Base-by-base conservation (phyloP, 2,329 filamentous ascomycete species). In the Clonostachys chloroleuca region DNA sequence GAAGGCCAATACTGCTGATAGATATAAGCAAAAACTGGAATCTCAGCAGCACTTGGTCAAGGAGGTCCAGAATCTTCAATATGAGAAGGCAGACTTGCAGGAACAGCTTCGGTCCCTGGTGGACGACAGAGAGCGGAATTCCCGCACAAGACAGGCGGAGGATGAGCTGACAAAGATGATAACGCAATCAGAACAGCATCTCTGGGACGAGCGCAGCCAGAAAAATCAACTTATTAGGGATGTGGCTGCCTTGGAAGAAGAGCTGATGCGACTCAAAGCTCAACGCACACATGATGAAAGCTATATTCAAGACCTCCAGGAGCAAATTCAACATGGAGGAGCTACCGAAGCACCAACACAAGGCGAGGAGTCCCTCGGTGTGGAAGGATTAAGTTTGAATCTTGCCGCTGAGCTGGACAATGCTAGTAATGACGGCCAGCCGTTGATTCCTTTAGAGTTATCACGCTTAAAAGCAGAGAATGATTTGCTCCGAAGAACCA, bases 401-500 rank as follows among this genome's bases (percentile, higher is more conserved):
- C 73, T 86, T 9, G 81, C 83, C 60, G 77, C 84, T 49, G 82
- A 86, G 59, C 69, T 86, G 5, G 75, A 79, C 45, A 70, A 70
- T 48, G 73, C 75, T 20, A 59, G 60, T 39, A 67, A 68, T 49
- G 63, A 64, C 36, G 56, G 52, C 12, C 61, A 65, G 12, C 58
- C 63, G 12, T 70, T 69, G 46, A 63, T 78, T 43, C 69, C 71
- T 12, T 61, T 81, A 16, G 77, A 82, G 56, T 59, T 82, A 18
- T 78, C 78, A 33, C 74, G 81, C 34, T 66, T 86, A 43, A 80
- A 78, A 57, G 77, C 81, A 6, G 83, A 86, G 61, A 84, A 83
- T 54, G 73, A 76, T 35, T 61, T 84, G 8, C 65, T 85, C 12
- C 75, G 76, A 49, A 77, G 72, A 51, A 80, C 73, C 44, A 68